Base-by-base conservation (phyloP, 2,329 filamentous ascomycete species). In the Fusarium sp. region DNA sequence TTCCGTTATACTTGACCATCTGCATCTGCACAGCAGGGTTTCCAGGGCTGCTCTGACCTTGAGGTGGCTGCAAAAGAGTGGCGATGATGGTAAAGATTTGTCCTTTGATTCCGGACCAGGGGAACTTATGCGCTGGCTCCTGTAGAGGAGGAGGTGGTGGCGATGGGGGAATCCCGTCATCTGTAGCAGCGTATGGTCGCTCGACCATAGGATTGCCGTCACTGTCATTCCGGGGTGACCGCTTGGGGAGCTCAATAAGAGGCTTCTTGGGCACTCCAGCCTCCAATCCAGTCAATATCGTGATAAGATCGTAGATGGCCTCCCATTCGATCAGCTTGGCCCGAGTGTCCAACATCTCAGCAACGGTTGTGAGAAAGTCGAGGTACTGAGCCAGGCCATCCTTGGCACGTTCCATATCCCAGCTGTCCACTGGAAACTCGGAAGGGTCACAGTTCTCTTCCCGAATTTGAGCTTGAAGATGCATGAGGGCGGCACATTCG, bases 361-460 rank as follows among this genome's bases (percentile, higher is more conserved):
- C 94, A 33, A 97, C 89, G 0, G 96, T 95, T 21, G 93, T 94
- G 60, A 98, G 92, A 79, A 98, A 97, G 76, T 98, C 95, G 4
- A 98, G 89, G 78, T 97, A 97, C 80, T 98, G 95, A 57, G 95
- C 94, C 3, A 98, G 90, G 2, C 95, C 95, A 78, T 98, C 95
- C 80, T 97, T 97, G 65, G 97, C 95, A 19, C 95, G 90, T 80
- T 98, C 95, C 92, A 98, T 97, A 77, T 98, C 95, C 95, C 95
- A 98, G 51, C 94, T 88, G 77, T 98, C 97, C 4, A 98, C 91
- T 0, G 95, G 95, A 77, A 98, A 98, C 77, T 98, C 95, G 69
- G 93, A 90, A 0, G 94, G 91, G 67, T 95, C 89, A 21, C 92
- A 90, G 63, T 91, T 87, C 37, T 92, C 91, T 44, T 92, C 90